phyloP scores from a whole-genome alignment of 148 eudicot genomes.

The Silene latifolia region DNA sequence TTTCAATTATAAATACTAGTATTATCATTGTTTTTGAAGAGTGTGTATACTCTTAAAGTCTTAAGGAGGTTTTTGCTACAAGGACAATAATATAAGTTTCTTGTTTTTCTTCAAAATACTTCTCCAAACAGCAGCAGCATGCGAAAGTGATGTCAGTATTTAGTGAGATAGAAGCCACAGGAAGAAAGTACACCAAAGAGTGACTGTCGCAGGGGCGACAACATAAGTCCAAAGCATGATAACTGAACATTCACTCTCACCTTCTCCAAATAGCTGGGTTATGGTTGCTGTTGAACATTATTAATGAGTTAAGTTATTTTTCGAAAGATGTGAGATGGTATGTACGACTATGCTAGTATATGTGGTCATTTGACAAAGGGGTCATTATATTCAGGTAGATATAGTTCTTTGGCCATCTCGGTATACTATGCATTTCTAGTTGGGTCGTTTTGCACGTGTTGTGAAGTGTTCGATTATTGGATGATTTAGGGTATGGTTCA shows the following conservation, averaged over 20 bases:
- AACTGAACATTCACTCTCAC: conserved; percentile 37
- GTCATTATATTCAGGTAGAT: too few species aligned
- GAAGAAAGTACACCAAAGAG: conserved; percentile 38
- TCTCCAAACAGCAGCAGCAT: not conserved
- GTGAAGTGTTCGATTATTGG: too few species aligned
- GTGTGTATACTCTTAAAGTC: not conserved
- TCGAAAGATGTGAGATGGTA: too few species aligned
- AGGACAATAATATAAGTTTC: not conserved
- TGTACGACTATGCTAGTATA: not conserved
- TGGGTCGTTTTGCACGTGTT: too few species aligned
- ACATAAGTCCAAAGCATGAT: conserved; percentile 39
- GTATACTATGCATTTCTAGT: too few species aligned
- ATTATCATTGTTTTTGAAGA: not conserved
- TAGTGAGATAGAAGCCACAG: conserved; percentile 6
- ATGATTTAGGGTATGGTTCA: too few species aligned
- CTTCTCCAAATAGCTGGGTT: conserved; percentile 37
- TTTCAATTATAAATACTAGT: too few species aligned
- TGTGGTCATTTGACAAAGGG: not conserved
- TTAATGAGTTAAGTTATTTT: not conserved
- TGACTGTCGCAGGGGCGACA: conserved; percentile 33
- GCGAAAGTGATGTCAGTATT: not conserved
- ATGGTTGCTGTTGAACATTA: conserved; percentile 28
- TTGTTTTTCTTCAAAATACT: not conserved
- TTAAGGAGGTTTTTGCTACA: not conserved
- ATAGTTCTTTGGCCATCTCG: too few species aligned